Evolutionary conservation across 2,329 filamentous ascomycete genomes (phyloP).

Genomic region (Epichloe gansuensis): DNA sequence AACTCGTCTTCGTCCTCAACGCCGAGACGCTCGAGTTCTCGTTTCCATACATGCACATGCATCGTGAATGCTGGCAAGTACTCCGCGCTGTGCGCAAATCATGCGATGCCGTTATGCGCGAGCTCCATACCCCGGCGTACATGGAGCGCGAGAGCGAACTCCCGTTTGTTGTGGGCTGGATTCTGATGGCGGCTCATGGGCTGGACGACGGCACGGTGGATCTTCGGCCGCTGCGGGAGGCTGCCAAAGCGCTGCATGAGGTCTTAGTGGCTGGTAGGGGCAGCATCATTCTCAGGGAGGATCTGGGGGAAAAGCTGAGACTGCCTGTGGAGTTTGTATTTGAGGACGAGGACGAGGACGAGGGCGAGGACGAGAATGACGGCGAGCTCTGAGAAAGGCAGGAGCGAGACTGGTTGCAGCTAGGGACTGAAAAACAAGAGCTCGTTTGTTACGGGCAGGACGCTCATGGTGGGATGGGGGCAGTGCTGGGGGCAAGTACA

Average conservation of each 20-base stretch:
- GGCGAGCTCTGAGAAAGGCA: too few species aligned
- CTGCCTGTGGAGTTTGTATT: neutral
- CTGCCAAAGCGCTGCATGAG: neutral
- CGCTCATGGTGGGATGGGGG: constrained; percentile 34
- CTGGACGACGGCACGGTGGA: neutral
- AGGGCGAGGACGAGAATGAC: neutral
- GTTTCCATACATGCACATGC: constrained; percentile 29
- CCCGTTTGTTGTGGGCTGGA: constrained; percentile 27
- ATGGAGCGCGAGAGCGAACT: constrained; percentile 26
- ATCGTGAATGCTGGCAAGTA: constrained; percentile 26
- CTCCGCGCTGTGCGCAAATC: constrained; percentile 20
- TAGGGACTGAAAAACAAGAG: constrained; percentile 20
- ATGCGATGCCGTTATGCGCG: constrained; percentile 18
- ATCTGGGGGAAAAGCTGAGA: neutral
- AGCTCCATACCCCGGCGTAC: constrained; percentile 22
- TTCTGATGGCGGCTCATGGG: constrained; percentile 18
- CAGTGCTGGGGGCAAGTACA: constrained; percentile 9
- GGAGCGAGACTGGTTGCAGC: neutral
- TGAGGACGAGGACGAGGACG: neutral
- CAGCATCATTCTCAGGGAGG: neutral
- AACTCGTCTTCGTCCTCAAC: constrained; percentile 21
- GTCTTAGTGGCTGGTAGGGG: neutral
- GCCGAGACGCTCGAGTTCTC: constrained; percentile 23
- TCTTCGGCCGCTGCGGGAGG: neutral
- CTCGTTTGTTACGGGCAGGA: constrained; percentile 38